Evolutionary conservation across 352 stramenopile genomes (phyloP), one percentile per base, ranked within the genome.

Genomic region (Phytophthora chlamydospora): DNA sequence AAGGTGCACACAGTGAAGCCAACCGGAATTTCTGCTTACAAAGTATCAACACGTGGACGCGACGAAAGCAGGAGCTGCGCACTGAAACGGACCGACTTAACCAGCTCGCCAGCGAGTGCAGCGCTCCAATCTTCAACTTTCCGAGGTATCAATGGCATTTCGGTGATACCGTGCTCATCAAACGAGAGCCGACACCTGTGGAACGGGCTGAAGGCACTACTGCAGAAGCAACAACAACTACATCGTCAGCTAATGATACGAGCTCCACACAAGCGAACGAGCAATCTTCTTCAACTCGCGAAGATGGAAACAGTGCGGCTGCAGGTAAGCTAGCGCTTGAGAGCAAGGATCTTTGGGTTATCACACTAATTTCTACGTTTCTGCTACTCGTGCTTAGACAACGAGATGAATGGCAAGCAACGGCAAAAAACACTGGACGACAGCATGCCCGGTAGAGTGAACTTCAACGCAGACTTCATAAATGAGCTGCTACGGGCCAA

Each of bases 1-100:
- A 58, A 55, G 53, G 41, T 31, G 34, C 61, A 14, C 54, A 62
- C 17, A 66, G 51, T 12, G 66, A 76, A 49, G 59, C 73, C 35
- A 62, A 47, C 11, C 59, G 61, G 36, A 83, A 76, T 27, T 78
- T 78, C 31, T 71, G 58, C 51, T 65, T 80, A 50, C 70, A 77
- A 19, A 75, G 53, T 24, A 75, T 80, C 4, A 59, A 58, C n/a
- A 74, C 42, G 31, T 76, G 43, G 46, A 63, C 41, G 0, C 42
- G 68, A n/a, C 65, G 69, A 12, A 68, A 60, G 42, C 32, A 51
- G 44, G 13, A 55, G 12, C 49, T 71, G 7, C 51, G 54, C 7
- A 55, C 36, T 3, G 65, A 75, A 57, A 68, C 61, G 9, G 68
- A 78, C 17, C 45, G 51, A 35, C 44, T 81, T 6, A 78, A 81